phyloP scores from a whole-genome alignment of 1,139 yeast genomes.

The Diutina pseudorugosa region DNA sequence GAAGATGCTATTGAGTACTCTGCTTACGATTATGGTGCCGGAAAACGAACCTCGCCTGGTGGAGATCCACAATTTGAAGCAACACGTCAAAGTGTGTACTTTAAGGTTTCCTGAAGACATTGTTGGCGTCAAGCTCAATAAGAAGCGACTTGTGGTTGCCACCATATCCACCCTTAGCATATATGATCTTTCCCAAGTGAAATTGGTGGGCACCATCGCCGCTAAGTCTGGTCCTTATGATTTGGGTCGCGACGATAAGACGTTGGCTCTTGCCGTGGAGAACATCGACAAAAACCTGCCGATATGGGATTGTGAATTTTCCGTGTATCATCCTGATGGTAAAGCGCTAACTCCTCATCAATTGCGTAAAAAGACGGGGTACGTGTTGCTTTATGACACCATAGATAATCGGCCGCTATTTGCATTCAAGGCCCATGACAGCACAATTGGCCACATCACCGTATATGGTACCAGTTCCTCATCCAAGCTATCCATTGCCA shows the following conservation, averaged over 20 bases:
- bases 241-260: not conserved
- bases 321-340: not conserved
- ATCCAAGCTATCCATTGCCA: not conserved
- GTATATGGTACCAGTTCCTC: not conserved
- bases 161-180: not conserved
- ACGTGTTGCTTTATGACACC: not conserved
- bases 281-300: not conserved
- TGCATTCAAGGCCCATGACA: constrained; percentile 3
- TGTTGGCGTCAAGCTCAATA: constrained; percentile 49
- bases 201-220: not conserved
- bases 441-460: not conserved
- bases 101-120: constrained; percentile 54
- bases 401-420: not conserved
- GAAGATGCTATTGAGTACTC: constrained; percentile 54
- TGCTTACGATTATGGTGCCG: constrained; percentile 53
- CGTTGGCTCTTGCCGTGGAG: not conserved
- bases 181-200: not conserved
- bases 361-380: not conserved
- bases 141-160: constrained; percentile 47
- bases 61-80: constrained; percentile 56
- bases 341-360: not conserved
- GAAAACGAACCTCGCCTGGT: constrained; percentile 27
- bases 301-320: not conserved
- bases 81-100: constrained; percentile 58
- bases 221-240: not conserved